Evolutionary conservation across 352 stramenopile genomes (phyloP), one percentile per base, ranked within the genome.

Genomic region (Pythium volutum): DNA sequence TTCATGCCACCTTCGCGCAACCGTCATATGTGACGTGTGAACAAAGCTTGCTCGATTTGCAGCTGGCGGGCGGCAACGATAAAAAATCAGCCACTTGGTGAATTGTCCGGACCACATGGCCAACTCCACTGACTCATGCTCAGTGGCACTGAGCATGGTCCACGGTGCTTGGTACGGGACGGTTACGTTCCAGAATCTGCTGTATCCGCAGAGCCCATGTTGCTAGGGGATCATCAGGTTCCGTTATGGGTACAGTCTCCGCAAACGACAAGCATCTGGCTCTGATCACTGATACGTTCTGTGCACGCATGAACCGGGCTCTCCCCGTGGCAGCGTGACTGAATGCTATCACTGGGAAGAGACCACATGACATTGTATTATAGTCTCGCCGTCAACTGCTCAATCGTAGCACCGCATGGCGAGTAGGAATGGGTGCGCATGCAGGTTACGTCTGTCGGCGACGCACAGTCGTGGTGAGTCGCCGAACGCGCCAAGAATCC

Each of bases 401-500:
- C 10, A 36, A 36, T 11, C 31, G 14, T 22, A 41, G 26, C 29
- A 20, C 59, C 59, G 45, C 50, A 27, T 66, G 59, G 31, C 3
- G 20, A 5, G 18, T 6, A 33, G 22, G 59, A 66, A 66, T 55
- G 50, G 59, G 47, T 66, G 46, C n/a, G n/a, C 20, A 25, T 29
- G 8, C 16, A 60, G 50, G 59, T 66, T 26, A 42, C 20, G 16
- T 10, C 29, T 66, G 49, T 42, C 47, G 31, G 22, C 53, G 26
- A 26, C 29, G 34, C 47, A 49, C 20, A 14, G 15, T 23, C n/a
- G n/a, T 54, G 23, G 38, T 27, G n/a, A 29, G 25, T 65, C 45
- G 42, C 31, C 11, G 51, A 60, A 60, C 26, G 27, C 5, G 45
- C 59, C 31, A 42, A 38, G 50, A 60, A 66, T 66, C 59, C 50